Evolutionary conservation across 2,329 filamentous ascomycete species (phyloP), one percentile per base, ranked within the genome.

Genomic region (Clonostachys byssicola): DNA sequence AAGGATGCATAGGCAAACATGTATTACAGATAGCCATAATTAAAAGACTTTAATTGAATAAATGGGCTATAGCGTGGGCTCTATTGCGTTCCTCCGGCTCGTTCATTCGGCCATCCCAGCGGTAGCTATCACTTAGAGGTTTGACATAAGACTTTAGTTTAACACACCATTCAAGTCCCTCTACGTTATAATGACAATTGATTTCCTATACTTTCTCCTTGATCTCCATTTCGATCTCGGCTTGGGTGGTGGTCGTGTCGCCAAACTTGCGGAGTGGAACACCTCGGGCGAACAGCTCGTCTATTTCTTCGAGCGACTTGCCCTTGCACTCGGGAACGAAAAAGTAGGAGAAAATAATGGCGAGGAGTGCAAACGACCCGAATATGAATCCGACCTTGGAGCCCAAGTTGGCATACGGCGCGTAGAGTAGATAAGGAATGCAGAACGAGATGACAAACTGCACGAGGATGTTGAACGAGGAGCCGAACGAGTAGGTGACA

Each of bases 341-440:
- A 17, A 62, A 54, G 45, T 51, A 60, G 3, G 50, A 52, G 35
- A 61, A 62, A 2, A 62, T 35, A 9, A 56, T 34, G 2, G 55
- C 49, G 34, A 51, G 33, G 17, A 58, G 48, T 9, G 60, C 54
- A 20, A 62, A 51, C 17, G 54, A 46, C 6, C 61, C 64, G 42
- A 62, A 66, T 46, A 67, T 62, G 46, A 67, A 66, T 8, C 65
- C 64, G 5, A 66, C 59, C 44, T 63, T 64, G 13, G 61, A 56
- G 1, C 61, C 58, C 12, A 70, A 57, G 20, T 55, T 54, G 3
- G 63, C 65, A 23, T 65, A 64, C 13, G 60, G 60, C 13, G 55
- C 53, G 46, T 67, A 58, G 8, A 66, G 55, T 12, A 69, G 59
- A 49, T 70, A 70, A 0, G 66, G 67, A 10, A 68, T 58, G 12